Percentiles rank a stretch among this genome's conserved stretches.
Conservation (phyloP, 805 yeast species). For the Cyberlindnera meyerae region DNA sequence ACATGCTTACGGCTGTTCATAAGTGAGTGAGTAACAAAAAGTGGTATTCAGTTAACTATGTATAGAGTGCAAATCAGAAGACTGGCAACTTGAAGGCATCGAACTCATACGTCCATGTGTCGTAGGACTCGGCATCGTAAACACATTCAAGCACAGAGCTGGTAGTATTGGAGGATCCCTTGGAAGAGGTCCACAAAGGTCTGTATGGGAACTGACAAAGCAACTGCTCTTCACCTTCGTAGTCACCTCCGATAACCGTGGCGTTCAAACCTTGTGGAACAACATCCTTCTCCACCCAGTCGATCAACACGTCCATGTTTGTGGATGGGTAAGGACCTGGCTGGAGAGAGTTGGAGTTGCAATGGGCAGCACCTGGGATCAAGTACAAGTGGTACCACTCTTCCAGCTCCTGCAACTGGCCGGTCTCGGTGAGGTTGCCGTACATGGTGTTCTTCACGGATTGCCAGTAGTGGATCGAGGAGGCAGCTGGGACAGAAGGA, state of each 20-base stretch:
- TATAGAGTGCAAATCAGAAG: no score
- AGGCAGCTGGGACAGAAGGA: slow-evolving; percentile 4
- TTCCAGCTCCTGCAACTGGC: not conserved
- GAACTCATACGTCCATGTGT: slow-evolving; percentile 3
- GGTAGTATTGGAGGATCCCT: not conserved
- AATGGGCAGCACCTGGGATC: slow-evolving; percentile 4
- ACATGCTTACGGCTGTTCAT: not conserved
- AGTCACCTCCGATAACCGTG: not conserved
- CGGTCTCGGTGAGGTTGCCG: slow-evolving; percentile 1
- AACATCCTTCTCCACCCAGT: slow-evolving; percentile 4
- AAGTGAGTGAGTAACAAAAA: no score
- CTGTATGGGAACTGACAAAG: slow-evolving; percentile 2
- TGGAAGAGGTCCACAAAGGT: slow-evolving; percentile 4
- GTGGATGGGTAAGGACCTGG: slow-evolving; percentile 4
- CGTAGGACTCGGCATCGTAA: slow-evolving; percentile 1
- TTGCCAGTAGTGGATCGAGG: slow-evolving; percentile 5
- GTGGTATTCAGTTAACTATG: no score
- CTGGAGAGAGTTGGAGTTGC: slow-evolving; percentile 1
- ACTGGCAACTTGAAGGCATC: not conserved
- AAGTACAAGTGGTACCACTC: slow-evolving; percentile 4
- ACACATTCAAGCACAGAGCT: slow-evolving; percentile 1
- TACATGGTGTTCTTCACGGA: slow-evolving; percentile 2
- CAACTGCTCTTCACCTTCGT: slow-evolving; percentile 3
- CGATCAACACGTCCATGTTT: slow-evolving; percentile 3
- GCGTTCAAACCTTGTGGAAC: slow-evolving; percentile 1